Conservation (phyloP, 176 grass and related monocot genomes). For the Oryza brachyantha region DNA sequence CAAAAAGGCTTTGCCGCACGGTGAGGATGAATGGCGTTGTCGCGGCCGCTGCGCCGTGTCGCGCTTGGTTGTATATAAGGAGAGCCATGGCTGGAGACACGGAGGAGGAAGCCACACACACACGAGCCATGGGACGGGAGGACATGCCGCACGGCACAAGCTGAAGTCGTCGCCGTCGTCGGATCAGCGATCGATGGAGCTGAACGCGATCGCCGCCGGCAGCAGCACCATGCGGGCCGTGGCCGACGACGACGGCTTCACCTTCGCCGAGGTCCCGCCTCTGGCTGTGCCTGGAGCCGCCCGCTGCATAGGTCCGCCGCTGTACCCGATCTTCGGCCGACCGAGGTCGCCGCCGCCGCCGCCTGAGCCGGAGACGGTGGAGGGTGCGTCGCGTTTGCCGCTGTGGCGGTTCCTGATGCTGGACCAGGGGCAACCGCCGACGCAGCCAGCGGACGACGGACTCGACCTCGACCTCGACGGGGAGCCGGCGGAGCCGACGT, state of each 20-base stretch:
- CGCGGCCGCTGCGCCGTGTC: too few species aligned
- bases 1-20: neutral
- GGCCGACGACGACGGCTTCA: slow-evolving; percentile 25
- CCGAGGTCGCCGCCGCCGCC: slow-evolving; percentile 32
- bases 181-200: neutral
- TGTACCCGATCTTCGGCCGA: slow-evolving; percentile 72
- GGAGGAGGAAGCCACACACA: neutral
- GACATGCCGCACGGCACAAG: neutral
- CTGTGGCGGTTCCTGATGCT: slow-evolving; percentile 43
- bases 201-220: neutral
- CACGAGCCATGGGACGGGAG: neutral
- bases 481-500: slow-evolving; percentile 37
- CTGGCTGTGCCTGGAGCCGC: neutral
- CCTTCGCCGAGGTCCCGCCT: slow-evolving; percentile 33
- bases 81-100: neutral
- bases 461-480: slow-evolving; percentile 21
- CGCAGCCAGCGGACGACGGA: neutral
- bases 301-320: neutral
- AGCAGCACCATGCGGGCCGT: neutral
- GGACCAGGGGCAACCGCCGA: slow-evolving; percentile 26
- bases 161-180: neutral
- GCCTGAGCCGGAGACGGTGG: neutral
- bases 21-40: too few species aligned
- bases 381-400: slow-evolving; percentile 32
- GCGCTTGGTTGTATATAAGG: slow-evolving; percentile 10